Base-by-base conservation (phyloP, 1,284 basidiomycete species). In the Cerrena zonata region DNA sequence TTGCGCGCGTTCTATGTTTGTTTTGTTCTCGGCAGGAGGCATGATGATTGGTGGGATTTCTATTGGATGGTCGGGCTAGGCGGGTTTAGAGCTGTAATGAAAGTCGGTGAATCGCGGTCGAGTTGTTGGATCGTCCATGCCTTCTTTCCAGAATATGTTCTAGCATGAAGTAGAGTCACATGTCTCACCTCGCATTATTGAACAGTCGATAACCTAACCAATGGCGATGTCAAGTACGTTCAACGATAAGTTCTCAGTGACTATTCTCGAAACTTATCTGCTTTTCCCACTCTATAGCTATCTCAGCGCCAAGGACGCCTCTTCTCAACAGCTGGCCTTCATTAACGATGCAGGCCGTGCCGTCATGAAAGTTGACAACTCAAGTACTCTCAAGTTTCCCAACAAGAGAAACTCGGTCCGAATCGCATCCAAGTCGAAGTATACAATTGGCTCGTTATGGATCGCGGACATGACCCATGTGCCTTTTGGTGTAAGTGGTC, bases 291-390 rank as follows among this genome's bases (percentile, higher is more conserved):
- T 46, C n/a, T 36, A 27, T 53, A 84, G 80, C 52, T 87, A 80
- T 60, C 74, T 85, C 45, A 77, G 78, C 3, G 69, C 74, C 2
- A 64, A 68, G 23, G 70, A 72, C 19, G 81, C 79, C 2, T 63
- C 68, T 37, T 69, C 75, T 26, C 65, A 71, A 49, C 68, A 76
- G 47, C 77, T 89, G 25, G 79, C 85, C 1, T 87, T 77, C 60
- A 76, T 87, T n/a, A 73, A 76, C 50, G 73, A 79, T 56, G 60
- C 78, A 0, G 71, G 75, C 4, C 83, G 82, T 53, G 86, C 85
- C 2, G 80, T 90, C 61, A 84, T 89, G 62, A 77, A 76, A 60
- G 84, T 88, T 13, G 86, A 89, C 66, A 86, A 88, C 61, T 77
- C 76, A 21, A 71, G 79, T 3, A 73, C 60, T 4, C 75, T 86